Conservation (phyloP, 106 monocot genomes). For the Dendrobium huoshanense region DNA sequence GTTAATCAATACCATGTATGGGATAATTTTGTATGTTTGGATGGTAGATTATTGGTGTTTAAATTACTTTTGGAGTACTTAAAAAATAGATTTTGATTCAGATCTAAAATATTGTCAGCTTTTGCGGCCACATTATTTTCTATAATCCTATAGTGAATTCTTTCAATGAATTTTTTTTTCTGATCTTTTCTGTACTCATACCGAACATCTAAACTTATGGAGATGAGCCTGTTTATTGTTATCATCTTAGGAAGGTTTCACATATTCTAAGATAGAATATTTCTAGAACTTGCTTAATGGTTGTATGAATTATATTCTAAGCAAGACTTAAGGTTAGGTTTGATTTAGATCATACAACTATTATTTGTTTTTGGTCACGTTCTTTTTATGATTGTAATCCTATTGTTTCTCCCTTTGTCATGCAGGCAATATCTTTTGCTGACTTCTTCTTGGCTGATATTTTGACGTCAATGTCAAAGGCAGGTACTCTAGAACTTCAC, state of each 20-base stretch:
- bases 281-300: background rate
- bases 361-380: background rate
- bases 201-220: background rate
- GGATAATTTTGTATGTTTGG: background rate
- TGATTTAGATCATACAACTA: background rate
- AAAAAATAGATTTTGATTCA: background rate
- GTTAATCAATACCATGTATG: background rate
- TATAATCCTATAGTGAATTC: background rate
- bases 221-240: background rate
- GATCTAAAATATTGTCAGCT: background rate
- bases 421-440: slow-evolving; percentile 91
- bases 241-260: background rate
- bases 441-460: slow-evolving; percentile 99
- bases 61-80: background rate
- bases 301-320: background rate
- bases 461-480: slow-evolving; percentile 97
- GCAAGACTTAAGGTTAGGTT: background rate
- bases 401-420: background rate
- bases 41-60: background rate
- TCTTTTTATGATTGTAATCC: background rate
- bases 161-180: background rate
- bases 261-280: background rate
- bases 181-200: background rate
- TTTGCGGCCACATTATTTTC: background rate
- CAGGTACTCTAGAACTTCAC: slow-evolving; percentile 13